phyloP scores from a whole-genome alignment of 2,329 filamentous ascomycete species.

The Botrytis tulipae region DNA sequence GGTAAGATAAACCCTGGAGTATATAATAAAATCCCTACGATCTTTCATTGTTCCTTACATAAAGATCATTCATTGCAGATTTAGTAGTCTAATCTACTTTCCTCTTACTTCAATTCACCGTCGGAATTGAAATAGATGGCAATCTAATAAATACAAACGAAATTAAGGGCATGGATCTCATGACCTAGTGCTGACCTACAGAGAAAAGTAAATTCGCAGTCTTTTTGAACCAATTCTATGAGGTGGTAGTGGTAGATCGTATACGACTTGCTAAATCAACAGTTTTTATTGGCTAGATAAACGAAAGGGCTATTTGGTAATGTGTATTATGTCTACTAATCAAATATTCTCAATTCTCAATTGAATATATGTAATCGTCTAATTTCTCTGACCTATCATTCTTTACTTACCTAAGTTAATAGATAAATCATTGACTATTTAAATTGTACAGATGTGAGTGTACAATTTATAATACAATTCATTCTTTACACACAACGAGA shows the following conservation, averaged over 20 bases:
- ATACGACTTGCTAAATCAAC: neutral
- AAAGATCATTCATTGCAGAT: neutral
- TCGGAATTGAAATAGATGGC: neutral
- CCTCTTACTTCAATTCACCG: neutral
- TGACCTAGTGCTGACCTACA: neutral
- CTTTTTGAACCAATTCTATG: neutral
- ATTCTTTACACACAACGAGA: neutral
- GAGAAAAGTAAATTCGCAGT: neutral
- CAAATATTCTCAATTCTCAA: neutral
- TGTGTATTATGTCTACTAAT: neutral
- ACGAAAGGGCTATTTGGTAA: neutral
- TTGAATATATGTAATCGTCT: neutral
- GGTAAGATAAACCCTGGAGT: accelerated
- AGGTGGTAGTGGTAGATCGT: neutral
- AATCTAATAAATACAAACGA: no score
- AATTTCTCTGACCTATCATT: neutral
- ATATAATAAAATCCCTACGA: accelerated
- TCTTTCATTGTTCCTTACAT: neutral
- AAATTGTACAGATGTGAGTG: neutral
- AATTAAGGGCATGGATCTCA: no score
- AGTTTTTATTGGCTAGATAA: neutral
- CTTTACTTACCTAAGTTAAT: neutral
- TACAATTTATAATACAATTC: neutral
- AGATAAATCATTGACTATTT: neutral
- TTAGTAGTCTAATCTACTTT: neutral